phyloP scores from a whole-genome alignment of 345 rosid genomes.

The Eucalyptus coolabah region DNA sequence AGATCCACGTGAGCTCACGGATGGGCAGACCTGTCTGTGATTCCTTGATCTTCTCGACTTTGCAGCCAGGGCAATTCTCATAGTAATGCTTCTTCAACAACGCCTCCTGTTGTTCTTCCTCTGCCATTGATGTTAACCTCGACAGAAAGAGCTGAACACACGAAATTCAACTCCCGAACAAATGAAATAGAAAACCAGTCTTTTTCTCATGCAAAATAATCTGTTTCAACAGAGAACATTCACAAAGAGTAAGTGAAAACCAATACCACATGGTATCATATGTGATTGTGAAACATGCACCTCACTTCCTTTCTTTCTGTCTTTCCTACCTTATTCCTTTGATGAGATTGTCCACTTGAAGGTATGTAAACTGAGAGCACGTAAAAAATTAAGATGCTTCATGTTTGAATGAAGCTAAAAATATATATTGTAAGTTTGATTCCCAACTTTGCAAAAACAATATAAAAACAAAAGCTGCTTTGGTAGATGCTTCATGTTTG shows the following conservation, averaged over 20 bases:
- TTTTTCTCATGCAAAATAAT: background rate
- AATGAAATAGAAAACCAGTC: conserved; percentile 56
- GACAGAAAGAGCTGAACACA: background rate
- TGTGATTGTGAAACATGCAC: rapidly evolving
- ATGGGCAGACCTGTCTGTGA: conserved; percentile 46
- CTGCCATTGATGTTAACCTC: background rate
- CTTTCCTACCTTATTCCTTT: background rate
- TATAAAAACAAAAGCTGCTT: background rate
- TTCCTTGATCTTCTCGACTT: conserved; percentile 47
- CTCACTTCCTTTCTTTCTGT: background rate
- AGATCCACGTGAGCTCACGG: conserved; percentile 34
- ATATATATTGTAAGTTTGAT: background rate
- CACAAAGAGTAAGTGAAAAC: background rate
- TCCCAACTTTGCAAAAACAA: background rate
- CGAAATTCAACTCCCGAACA: background rate
- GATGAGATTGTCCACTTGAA: background rate
- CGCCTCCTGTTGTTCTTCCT: conserved; percentile 11
- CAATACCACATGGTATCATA: background rate
- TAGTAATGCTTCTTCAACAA: conserved; percentile 42
- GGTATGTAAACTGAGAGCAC: no score
- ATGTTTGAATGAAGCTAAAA: background rate
- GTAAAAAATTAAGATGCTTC: no score
- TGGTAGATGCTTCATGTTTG: background rate
- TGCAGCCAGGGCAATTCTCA: conserved; percentile 77
- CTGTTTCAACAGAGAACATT: background rate